Percentiles rank a stretch among this genome's conserved stretches.
Conservation (phyloP, 108 stramenopile genomes). For the Skeletonema grethae region DNA sequence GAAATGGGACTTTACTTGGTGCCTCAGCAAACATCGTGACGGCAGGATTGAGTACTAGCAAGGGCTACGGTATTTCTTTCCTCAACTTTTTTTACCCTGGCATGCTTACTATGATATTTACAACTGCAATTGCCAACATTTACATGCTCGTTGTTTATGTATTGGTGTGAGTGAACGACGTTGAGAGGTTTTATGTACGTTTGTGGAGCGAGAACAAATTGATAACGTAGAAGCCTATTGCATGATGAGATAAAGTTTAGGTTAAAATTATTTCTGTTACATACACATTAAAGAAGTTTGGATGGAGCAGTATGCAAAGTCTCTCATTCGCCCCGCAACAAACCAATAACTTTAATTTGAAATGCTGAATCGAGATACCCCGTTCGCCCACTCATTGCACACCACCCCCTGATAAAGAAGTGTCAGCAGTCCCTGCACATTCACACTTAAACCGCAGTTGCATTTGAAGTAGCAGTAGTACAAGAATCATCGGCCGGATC, state of each 20-base stretch:
- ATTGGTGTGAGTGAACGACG: slow-evolving; percentile 28
- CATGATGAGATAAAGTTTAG: too few species aligned
- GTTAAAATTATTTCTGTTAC: too few species aligned
- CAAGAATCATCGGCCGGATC: not conserved
- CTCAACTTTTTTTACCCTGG: slow-evolving; percentile 66
- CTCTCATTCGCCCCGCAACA: too few species aligned
- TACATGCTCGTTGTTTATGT: slow-evolving; percentile 66
- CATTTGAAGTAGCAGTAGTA: not conserved
- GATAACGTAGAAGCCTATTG: too few species aligned
- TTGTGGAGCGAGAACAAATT: too few species aligned
- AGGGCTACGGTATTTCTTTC: slow-evolving; percentile 56
- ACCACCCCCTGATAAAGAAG: not conserved
- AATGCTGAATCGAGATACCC: too few species aligned
- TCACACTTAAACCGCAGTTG: too few species aligned
- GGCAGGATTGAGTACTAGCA: slow-evolving; percentile 54
- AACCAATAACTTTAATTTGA: too few species aligned
- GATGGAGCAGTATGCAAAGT: too few species aligned
- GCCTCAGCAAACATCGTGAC: slow-evolving; percentile 71
- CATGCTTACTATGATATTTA: slow-evolving; percentile 52
- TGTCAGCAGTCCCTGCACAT: not conserved
- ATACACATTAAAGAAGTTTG: too few species aligned
- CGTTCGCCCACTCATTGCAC: not conserved
- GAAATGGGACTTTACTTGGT: slow-evolving; percentile 70
- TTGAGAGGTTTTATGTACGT: too few species aligned
- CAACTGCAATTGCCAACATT: slow-evolving; percentile 57